Evolutionary conservation across 1,139 yeast genomes (phyloP), one percentile per base, ranked within the genome.

Genomic region (Arxiozyma slooffiae): DNA sequence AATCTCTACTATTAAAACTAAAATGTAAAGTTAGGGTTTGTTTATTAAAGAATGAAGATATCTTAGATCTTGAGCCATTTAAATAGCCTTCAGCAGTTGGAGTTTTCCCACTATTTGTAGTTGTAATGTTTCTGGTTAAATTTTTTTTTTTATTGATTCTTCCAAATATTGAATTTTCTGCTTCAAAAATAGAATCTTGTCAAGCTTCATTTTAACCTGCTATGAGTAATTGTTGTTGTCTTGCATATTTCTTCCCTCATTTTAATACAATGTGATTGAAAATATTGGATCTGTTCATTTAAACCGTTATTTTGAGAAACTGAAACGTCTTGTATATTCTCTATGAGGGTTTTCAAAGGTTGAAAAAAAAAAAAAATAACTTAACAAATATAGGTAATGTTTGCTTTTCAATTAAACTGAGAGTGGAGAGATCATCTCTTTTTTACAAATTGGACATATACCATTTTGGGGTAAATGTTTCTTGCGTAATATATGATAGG

Each of bases 401-500:
- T 23, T 50, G 55, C 14, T 46, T 45, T 3, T 55, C 60, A 3
- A 48, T 43, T 9, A 60, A 49, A 38, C 51, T 51, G 11, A 58
- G 51, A 7, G 56, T 46, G 20, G 61, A 54, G 8, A 59, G 54
- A 41, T 58, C 59, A 22, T 42, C 46, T 4, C 52, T 54, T 18
- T 54, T 18, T 51, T 43, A 26, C 64, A 61, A 20, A 57, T 45
- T 9, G 63, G 55, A 36, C 65, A 61, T 14, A 46, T 40, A 21
- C 46, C 17, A 21, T 30, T 23, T 20, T 5, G 47, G 9, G 41
- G 5, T 37, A 56, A 37, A 43, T 62, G 64, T 40, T 53, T 49
- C 3, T 57, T 48, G 39, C 66, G 61, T 22, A 61, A 49, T 1
- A 54, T 55, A 51, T 61, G 64, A n/a, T n/a, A n/a, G 8, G 66